Evolutionary conservation across 768 basidiomycete genomes (phyloP), one percentile per base, ranked within the genome.

Genomic region (Royoungia palumana): DNA sequence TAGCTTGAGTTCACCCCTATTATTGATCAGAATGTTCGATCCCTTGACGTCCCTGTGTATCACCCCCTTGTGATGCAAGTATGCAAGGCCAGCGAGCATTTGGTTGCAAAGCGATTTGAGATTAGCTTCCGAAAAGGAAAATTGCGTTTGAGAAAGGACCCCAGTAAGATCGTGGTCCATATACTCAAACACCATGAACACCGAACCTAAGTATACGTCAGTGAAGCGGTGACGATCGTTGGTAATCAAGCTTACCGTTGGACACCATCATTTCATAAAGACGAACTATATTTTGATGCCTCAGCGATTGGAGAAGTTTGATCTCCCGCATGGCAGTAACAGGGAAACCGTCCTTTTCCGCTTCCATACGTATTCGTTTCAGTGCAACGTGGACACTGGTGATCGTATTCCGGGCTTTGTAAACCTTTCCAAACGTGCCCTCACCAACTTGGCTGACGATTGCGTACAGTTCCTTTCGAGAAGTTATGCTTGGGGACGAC

Each of bases 141-240:
- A 89, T 61, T 92, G 87, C 1, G 81, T 88, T 70, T 97, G 94
- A 3, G 92, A 89, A 22, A 99, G 76, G 43, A 98, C 78, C 4
- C 96, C 96, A 2, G 94, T 97, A 46, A 99, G 75, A 64, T 99
- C 96, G 64, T 98, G 95, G 60, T 99, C 94, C 90, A 96, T 90
- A 68, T 99, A 99, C 67, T 98, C 94, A 61, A 98, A 93, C 34
- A 99, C 95, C 96, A 99, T 99, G 70, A 92, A 95, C 35, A 96
- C 94, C 41, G 88, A 85, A 50, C 93, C 95, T 97, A 59, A 6
- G 16, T 41, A 47, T 50, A 11, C 9, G 27, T 64, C 30, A 66
- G 47, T n/a, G 12, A 30, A n/a, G n/a, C n/a, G 13, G 20, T 10
- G 12, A 0, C 10, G 11, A 44, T 32, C 37, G 10, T 35, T 2